Evolutionary conservation across 176 grass and related monocot species (phyloP), one percentile per base, ranked within the genome.

Genomic region (Melocanna baccifera): DNA sequence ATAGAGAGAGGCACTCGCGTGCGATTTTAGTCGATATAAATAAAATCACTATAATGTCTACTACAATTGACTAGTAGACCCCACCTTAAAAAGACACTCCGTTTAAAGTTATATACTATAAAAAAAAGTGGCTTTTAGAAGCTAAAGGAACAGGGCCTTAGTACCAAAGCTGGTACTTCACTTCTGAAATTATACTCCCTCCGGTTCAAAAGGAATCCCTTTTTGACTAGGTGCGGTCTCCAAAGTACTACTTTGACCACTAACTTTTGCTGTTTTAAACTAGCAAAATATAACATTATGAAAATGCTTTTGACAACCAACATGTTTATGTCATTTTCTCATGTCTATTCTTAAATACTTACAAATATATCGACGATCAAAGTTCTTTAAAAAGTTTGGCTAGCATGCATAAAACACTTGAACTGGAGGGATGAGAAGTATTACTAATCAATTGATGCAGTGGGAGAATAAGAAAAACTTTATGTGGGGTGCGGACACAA

Each of bases 361-460:
- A 14, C 2, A 80, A 67, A 15, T 42, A 53, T 4, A 73, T 29
- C 19, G 14, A 52, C 32, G 26, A 5, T 34, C 15, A 65, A 50
- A 57, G 25, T 42, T 40, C 39, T 40, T 50, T 36, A 46, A 26
- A 20, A 1, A 34, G 58, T 72, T 50, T 30, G 67, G 51, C 36
- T 20, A 32, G 12, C 67, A 80, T 80, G 55, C 76, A 71, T 71
- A 39, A 63, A 39, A 52, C 28, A 15, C 7, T 13, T 63, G 61
- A 25, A 18, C 28, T 22, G 56, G 19, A 84, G 22, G n/a, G 45
- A 28, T 1, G 7, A 40, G 6, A 7, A 40, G 7, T 36, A 40
- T 47, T 32, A 86, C 14, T 67, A 23, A 73, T 55, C 6, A 68
- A 71, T 43, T 83, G 42, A 77, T 83, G 32, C 12, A 53, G 18